Conservation (phyloP, 1,284 basidiomycete genomes). For the Afroboletus lepidellus region DNA sequence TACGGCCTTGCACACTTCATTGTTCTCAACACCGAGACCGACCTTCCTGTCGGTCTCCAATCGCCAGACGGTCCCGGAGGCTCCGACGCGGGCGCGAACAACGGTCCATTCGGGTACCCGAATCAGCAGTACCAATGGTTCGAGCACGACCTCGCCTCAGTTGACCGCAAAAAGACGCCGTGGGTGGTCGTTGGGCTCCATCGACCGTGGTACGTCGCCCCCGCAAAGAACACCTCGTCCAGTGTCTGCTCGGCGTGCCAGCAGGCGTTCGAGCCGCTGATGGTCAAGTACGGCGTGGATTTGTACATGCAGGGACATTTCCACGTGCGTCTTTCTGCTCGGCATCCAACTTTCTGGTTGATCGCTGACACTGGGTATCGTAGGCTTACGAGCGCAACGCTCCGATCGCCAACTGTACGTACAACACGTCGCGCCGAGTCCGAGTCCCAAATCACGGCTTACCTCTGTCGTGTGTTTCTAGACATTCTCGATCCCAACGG, state of each 20-base stretch:
- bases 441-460: too few relatives aligned
- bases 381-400: conserved; percentile 29
- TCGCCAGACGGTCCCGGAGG: conserved; percentile 24
- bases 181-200: conserved; percentile 32
- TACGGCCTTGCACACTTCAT: conserved; percentile 31
- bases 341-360: not conserved
- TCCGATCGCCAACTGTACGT: conserved; percentile 30
- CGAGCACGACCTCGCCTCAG: conserved; percentile 25
- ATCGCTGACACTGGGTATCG: not conserved
- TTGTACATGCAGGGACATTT: conserved; percentile 33
- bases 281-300: conserved; percentile 32
- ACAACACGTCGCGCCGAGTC: too few relatives aligned
- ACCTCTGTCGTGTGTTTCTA: not conserved
- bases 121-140: conserved; percentile 32
- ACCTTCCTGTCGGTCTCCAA: conserved; percentile 25
- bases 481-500: conserved; percentile 25
- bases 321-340: conserved; percentile 15
- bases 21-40: conserved; percentile 24
- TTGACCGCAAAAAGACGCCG: conserved; percentile 24
- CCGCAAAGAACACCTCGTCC: conserved; percentile 11
- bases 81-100: conserved; percentile 15
- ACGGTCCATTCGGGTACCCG: conserved; percentile 26
- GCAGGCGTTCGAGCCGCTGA: conserved; percentile 30
- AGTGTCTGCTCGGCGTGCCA: conserved; percentile 23
- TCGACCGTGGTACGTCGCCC: conserved; percentile 28